These are phyloP conservation scores for Backusella psychrophila DNA, from an alignment of 192 early-diverging fungal genomes.

Conservation along the genomic window DNA sequence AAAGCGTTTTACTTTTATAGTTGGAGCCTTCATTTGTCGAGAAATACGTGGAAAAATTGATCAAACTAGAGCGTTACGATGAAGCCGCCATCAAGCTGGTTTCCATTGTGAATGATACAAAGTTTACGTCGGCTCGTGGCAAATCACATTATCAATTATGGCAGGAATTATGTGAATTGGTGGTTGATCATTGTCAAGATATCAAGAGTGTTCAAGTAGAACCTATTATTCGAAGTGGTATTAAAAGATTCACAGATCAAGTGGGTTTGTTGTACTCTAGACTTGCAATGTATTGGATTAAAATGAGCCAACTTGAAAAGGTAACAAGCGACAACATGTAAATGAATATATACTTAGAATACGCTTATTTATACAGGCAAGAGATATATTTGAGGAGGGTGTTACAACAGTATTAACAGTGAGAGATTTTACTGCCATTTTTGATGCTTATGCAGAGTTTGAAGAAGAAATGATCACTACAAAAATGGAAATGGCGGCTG, in stretches of 20 bases:
- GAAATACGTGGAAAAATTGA: constrained; percentile 69
- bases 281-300: constrained; percentile 80
- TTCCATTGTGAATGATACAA: constrained; percentile 66
- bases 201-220: constrained; percentile 75
- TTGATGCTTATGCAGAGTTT: constrained; percentile 95
- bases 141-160: constrained; percentile 76
- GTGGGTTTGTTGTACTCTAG: constrained; percentile 88
- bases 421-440: constrained; percentile 91
- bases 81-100: constrained; percentile 79
- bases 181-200: constrained; percentile 69
- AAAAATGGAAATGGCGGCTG: constrained; percentile 69
- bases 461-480: constrained; percentile 77
- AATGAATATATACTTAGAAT: neutral
- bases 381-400: constrained; percentile 95
- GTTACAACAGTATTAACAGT: constrained; percentile 76
- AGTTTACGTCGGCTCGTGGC: constrained; percentile 65
- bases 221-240: constrained; percentile 80
- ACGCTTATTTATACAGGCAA: constrained; percentile 58
- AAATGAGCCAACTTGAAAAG: constrained; percentile 74
- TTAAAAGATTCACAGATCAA: constrained; percentile 76
- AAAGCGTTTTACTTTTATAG: constrained; percentile 12
- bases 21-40: constrained; percentile 80
- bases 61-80: constrained; percentile 63
- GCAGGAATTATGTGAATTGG: constrained; percentile 80
- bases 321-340: neutral